These are phyloP conservation scores for Massariosphaeria phaeospora DNA, from an alignment of 495 filamentous ascomycete genomes.

Conservation along the genomic window DNA sequence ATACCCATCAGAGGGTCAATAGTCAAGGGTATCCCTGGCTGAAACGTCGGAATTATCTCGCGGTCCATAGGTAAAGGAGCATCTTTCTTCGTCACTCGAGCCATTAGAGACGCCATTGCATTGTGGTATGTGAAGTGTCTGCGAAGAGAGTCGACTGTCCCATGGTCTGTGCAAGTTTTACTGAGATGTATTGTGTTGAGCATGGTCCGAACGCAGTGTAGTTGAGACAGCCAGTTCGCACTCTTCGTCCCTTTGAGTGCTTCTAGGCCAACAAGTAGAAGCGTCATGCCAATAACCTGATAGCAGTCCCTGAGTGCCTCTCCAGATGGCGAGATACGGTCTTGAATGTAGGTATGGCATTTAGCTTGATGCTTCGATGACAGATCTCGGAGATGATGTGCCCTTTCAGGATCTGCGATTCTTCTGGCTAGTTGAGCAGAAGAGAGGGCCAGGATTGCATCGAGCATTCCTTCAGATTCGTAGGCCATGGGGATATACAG, in stretches of 20 bases:
- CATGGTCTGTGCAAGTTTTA: not conserved
- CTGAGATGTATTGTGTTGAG: constrained; percentile 10
- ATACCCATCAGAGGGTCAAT: constrained; percentile 28
- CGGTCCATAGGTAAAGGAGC: not conserved
- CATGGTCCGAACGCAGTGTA: constrained; percentile 11
- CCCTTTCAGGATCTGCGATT: constrained; percentile 17
- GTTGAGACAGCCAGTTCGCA: constrained; percentile 19
- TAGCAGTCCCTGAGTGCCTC: constrained; percentile 14
- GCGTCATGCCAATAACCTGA: constrained; percentile 21
- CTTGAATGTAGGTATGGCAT: constrained; percentile 16
- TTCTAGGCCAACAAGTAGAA: constrained; percentile 25
- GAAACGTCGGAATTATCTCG: not conserved
- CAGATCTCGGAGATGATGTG: constrained; percentile 12
- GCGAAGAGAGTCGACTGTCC: constrained; percentile 18
- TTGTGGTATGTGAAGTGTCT: constrained; percentile 30
- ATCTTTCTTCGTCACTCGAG: not conserved
- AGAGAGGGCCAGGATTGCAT: constrained; percentile 27
- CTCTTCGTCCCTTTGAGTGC: constrained; percentile 25
- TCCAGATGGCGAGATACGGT: constrained; percentile 10
- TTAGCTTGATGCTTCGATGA: constrained; percentile 19
- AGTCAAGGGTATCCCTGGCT: not conserved
- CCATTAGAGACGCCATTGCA: constrained; percentile 24
- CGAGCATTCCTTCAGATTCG: constrained; percentile 22
- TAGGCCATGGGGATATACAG: constrained; percentile 28
- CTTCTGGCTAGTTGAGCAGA: constrained; percentile 24